Conservation (phyloP, 2,329 filamentous ascomycete species). For the Xylaria sp. region DNA sequence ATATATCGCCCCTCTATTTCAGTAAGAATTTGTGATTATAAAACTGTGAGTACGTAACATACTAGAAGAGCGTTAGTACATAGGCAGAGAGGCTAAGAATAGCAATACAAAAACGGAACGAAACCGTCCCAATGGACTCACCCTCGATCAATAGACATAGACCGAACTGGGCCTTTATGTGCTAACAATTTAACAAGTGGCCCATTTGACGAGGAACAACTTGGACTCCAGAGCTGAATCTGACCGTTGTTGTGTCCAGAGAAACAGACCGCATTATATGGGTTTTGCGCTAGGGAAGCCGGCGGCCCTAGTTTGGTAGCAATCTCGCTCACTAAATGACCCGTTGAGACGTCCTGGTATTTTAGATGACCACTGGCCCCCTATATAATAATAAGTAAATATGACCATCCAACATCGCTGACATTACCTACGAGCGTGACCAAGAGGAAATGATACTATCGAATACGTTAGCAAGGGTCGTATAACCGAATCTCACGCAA, state of each 20-base stretch:
- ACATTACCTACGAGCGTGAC: conserved; percentile 72
- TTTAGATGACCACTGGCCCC: conserved; percentile 57
- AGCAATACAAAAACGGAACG: no score
- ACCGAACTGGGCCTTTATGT: conserved; percentile 86
- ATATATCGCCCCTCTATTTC: conserved; percentile 81
- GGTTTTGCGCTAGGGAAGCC: conserved; percentile 84
- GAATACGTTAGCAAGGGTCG: background rate
- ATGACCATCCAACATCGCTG: background rate
- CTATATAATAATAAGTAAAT: conserved; percentile 20
- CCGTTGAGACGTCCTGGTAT: conserved; percentile 95
- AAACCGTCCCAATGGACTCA: no score
- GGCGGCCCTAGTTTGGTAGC: conserved; percentile 85
- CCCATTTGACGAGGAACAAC: conserved; percentile 61
- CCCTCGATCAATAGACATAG: conserved; percentile 77
- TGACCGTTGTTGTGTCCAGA: conserved; percentile 94
- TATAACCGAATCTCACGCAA: background rate
- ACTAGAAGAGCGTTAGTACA: conserved; percentile 17
- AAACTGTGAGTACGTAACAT: background rate
- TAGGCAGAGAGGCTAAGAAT: background rate
- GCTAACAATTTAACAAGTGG: conserved; percentile 90
- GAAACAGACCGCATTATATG: conserved; percentile 89
- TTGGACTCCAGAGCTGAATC: conserved; percentile 95
- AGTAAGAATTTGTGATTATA: conserved; percentile 12
- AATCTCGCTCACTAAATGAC: conserved; percentile 83
- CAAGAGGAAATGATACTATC: conserved; percentile 84